Conservation (phyloP, 1,139 yeast species). For the Taphrina wiesneri region DNA sequence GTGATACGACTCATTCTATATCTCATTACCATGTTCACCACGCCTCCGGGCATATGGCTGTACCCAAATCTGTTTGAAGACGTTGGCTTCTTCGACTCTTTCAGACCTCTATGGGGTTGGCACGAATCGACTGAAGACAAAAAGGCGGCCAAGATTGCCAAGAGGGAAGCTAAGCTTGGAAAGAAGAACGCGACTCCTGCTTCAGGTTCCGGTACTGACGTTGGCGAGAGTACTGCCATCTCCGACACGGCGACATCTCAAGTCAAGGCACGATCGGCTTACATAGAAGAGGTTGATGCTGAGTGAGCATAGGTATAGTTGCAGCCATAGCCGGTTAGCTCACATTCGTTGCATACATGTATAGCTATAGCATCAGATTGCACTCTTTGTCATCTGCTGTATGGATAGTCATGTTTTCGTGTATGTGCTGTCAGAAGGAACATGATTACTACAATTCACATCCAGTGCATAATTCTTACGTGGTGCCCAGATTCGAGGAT, state of each 20-base stretch:
- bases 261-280: constrained; percentile 17
- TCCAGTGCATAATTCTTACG: no score
- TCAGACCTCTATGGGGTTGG: constrained; percentile 86
- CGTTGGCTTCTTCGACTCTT: constrained; percentile 90
- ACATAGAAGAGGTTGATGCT: constrained; percentile 34
- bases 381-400: neutral
- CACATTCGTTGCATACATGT: neutral
- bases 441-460: no score
- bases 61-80: constrained; percentile 96
- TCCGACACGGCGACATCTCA: neutral
- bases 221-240: constrained; percentile 2
- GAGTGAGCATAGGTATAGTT: no score
- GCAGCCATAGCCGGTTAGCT: neutral
- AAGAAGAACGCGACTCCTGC: constrained; percentile 6
- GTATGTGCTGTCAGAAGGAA: neutral
- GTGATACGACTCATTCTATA: constrained; percentile 75
- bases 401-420: neutral
- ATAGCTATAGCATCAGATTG: neutral
- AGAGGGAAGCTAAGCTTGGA: constrained; percentile 12
- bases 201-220: neutral
- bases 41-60: constrained; percentile 81
- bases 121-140: constrained; percentile 49
- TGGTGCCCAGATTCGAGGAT: neutral
- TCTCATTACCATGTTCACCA: constrained; percentile 58
- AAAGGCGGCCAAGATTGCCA: constrained; percentile 26